Percentiles rank a stretch among this genome's conserved stretches.
phyloP scores from a whole-genome alignment of 352 stramenopile species.

The Blastocystis hominis region DNA sequence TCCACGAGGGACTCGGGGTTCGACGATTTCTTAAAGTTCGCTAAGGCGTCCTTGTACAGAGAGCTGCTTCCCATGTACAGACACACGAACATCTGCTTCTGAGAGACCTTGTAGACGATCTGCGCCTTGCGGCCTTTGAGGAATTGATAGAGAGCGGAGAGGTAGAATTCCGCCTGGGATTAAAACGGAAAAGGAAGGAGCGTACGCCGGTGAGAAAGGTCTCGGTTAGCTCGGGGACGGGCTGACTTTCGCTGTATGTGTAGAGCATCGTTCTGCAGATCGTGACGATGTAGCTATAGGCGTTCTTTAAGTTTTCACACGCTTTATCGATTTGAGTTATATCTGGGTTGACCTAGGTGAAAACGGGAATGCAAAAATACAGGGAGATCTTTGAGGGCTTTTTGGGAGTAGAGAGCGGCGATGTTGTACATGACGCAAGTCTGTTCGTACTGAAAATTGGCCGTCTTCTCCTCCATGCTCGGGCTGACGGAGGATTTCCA shows the following conservation, averaged over 20 bases:
- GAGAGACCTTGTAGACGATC: background rate
- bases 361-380: background rate
- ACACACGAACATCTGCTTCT: background rate
- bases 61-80: background rate
- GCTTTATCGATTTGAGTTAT: background rate
- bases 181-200: background rate
- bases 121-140: background rate
- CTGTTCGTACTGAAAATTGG: background rate
- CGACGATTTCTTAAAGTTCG: background rate
- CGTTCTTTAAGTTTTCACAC: background rate
- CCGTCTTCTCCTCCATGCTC: background rate
- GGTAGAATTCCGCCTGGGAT: background rate
- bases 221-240: background rate
- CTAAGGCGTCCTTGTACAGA: background rate
- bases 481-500: background rate
- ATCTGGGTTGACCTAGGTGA: background rate
- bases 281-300: background rate
- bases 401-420: conserved; percentile 17
- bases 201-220: background rate
- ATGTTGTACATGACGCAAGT: conserved; percentile 4
- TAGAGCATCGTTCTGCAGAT: background rate
- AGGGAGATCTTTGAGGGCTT: background rate
- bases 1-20: background rate
- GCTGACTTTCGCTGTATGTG: background rate
- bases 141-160: background rate